These are phyloP conservation scores for Mycena alexandri DNA, from an alignment of 768 basidiomycete species.

Conservation along the genomic window DNA sequence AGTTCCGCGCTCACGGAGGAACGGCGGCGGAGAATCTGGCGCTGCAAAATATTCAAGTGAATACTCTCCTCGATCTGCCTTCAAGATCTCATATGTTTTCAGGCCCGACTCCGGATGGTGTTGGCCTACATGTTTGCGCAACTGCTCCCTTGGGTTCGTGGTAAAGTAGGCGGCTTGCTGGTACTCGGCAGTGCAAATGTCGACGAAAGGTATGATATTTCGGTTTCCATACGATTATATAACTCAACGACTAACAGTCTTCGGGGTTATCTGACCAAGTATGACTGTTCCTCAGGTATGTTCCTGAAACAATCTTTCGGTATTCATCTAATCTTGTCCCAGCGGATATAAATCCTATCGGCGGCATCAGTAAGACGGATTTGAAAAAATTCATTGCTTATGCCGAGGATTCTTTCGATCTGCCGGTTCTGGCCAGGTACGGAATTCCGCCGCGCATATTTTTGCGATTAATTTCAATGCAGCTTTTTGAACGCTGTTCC, in stretches of 20 bases:
- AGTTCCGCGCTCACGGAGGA: slow-evolving; percentile 91
- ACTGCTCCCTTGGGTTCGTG: slow-evolving; percentile 91
- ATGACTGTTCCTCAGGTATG: slow-evolving; percentile 92
- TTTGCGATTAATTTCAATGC: not conserved
- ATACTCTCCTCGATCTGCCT: not conserved
- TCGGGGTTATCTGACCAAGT: slow-evolving; percentile 97
- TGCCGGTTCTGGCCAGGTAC: slow-evolving; percentile 87
- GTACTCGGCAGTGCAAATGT: slow-evolving; percentile 99
- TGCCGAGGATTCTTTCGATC: slow-evolving; percentile 80
- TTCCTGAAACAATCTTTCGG: not conserved
- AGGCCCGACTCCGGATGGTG: slow-evolving; percentile 96
- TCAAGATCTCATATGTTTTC: not conserved
- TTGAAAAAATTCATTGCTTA: slow-evolving; percentile 95
- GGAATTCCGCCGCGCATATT: slow-evolving; percentile 24
- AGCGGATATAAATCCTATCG: slow-evolving; percentile 99
- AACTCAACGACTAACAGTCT: slow-evolving; percentile 62
- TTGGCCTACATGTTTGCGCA: slow-evolving; percentile 96
- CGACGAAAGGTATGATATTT: slow-evolving; percentile 84
- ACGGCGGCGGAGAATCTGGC: slow-evolving; percentile 92
- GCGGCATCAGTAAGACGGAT: slow-evolving; percentile 97
- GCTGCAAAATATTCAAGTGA: slow-evolving; percentile 94
- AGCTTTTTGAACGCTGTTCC: slow-evolving; percentile 95
- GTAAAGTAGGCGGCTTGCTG: slow-evolving; percentile 85
- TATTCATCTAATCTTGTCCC: slow-evolving; percentile 16
- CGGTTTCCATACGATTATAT: not conserved